Conservation (phyloP, 2,329 filamentous ascomycete genomes). For the Colletotrichum coccodes region DNA sequence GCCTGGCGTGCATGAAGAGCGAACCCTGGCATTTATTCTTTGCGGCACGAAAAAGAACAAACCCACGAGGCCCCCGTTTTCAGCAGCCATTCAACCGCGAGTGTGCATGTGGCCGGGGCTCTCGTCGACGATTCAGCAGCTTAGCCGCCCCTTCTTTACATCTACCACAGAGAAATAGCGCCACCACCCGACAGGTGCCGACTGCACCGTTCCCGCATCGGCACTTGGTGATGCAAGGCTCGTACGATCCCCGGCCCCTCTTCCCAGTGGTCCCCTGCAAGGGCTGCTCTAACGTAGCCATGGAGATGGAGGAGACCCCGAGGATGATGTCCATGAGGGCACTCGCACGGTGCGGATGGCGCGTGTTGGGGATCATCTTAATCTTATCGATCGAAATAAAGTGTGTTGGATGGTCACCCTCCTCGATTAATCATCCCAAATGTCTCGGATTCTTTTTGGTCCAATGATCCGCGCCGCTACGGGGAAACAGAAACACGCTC, state of each 20-base stretch:
- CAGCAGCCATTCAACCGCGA: not conserved
- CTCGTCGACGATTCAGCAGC: constrained; percentile 5
- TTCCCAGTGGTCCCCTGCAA: not conserved
- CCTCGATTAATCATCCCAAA: not conserved
- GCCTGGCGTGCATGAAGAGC: not conserved
- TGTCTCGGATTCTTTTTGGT: not conserved
- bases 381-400: not conserved
- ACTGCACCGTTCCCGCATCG: not conserved
- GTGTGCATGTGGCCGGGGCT: not conserved
- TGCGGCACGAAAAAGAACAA: no score
- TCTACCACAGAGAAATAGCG: not conserved
- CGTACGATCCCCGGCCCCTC: not conserved
- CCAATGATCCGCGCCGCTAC: not conserved
- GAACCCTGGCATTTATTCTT: not conserved
- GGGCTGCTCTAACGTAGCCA: not conserved
- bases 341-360: not conserved
- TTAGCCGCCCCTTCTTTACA: constrained; percentile 1
- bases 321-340: no score
- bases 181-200: no score
- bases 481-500: not conserved
- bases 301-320: not conserved
- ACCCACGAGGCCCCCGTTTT: not conserved
- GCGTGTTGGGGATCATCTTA: not conserved
- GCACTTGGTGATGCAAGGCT: not conserved
- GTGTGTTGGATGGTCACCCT: not conserved